Evolutionary conservation across 2,329 filamentous ascomycete species (phyloP), one percentile per base, ranked within the genome.

Genomic region (Lachnellula occidentalis): DNA sequence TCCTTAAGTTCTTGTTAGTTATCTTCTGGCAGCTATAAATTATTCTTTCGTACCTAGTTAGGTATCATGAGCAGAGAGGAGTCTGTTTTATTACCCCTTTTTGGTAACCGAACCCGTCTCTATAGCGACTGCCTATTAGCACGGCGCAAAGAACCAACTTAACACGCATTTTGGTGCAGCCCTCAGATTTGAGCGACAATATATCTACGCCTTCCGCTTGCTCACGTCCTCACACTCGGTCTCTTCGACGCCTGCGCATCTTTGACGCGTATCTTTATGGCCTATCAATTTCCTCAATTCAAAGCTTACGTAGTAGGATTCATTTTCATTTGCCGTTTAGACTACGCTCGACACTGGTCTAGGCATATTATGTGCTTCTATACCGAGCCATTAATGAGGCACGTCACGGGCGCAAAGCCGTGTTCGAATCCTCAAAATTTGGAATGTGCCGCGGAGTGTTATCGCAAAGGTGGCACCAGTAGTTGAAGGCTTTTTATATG

Each of bases 361-460:
- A 4, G 46, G 34, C 22, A 48, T 48, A 34, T 22, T 48, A n/a
- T 48, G 46, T 17, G 46, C 46, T 5, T 48, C 46, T 14, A 31
- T 48, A 4, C 46, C 46, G 17, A 36, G 27, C 46, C 46, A 0
- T 4, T 48, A 4, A 34, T 36, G 7, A 36, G 46, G 27, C 46
- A 48, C 71, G 78, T 24, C 76, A 43, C 24, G 41, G 41, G 41
- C 19, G 9, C 11, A 24, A 43, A 24, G 41, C 41, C 41, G 19
- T 43, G 19, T 19, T 19, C 41, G 19, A 43, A 24, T 22, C 41
- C 19, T 3, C 15, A 43, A 12, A 19, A 21, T 43, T 19, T 14
- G 41, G 7, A 43, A 43, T 43, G 41, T 43, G 41, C 41, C 41
- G 41, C n/a, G 41, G 12, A 43, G 41, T 19, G 24, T 22, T 5